Evolutionary conservation across 345 rosid species (phyloP), one percentile per base, ranked within the genome.

Genomic region (Arabidopsis suecica): DNA sequence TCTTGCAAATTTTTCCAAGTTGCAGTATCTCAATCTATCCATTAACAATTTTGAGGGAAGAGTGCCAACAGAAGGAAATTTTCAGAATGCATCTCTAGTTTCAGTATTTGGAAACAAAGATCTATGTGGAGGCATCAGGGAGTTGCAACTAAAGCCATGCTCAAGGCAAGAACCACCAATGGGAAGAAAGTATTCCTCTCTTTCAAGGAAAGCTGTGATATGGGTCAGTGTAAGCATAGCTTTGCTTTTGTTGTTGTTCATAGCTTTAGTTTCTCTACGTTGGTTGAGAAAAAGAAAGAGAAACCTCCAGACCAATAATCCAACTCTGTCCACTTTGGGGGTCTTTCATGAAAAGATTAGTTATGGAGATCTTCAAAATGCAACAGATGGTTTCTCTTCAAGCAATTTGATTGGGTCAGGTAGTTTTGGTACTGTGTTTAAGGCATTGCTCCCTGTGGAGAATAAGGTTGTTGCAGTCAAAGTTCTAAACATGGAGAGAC

Each of bases 401-500:
- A 59, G 45, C 34, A 54, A 54, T 54, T 1, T 28, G 36, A 0
- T 54, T 1, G 59, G 59, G 1, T 54, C 9, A 25, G 59, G 59
- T 5, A 25, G 59, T 28, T 54, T 54, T 28, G 59, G 59, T 25
- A 54, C 56, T 23, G 56, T 51, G 1, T 51, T 51, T 51, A 51
- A 51, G n/a, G 56, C 56, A 23, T 1, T 51, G 0, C n/a, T 51
- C 7, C 32, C 33, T 0, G 10, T 0, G 7, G 56, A 51, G n/a
- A 10, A 10, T 6, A 22, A 51, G 3, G 4, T 23, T 10, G 56
- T 54, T 54, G 81, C 83, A 1, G 51, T 76, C 6, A 82, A 79
- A 23, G 83, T 82, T 28, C 30, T 86, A 7, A 51, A 84, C 61
- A 36, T 86, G 57, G 67, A 65, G 37, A 75, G 56, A 55, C 66